Evolutionary conservation across 73 alveolate genomes (phyloP), one percentile per base, ranked within the genome.

Genomic region (Blepharisma japonicum): DNA sequence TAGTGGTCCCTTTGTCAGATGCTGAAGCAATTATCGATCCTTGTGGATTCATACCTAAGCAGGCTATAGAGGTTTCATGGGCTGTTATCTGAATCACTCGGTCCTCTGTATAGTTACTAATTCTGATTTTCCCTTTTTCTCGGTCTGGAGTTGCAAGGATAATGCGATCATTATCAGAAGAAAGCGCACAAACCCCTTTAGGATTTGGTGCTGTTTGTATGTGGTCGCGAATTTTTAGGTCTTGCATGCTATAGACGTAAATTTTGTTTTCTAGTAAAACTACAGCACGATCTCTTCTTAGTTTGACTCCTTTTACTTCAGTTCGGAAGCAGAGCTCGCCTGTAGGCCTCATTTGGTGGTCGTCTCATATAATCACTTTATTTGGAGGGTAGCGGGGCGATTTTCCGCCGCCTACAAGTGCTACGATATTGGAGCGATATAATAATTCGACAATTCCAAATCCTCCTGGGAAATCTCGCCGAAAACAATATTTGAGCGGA

Each of bases 341-440:
- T 32, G 91, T 90, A 72, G 96, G 80, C 83, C 91, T 91, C 77
- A 80, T 78, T 79, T 88, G 90, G 68, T 92, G 88, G 81, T 95
- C 99, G 77, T 96, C 99, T 98, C 98, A 96, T 14, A 96, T 86
- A 71, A 93, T 66, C 27, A 95, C 94, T 66, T 93, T 86, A 71
- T 89, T 95, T 74, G 84, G 87, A 42, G 97, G 95, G 83, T 78
- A 96, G 79, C 91, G 91, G n/a, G 99, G 98, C 6, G 80, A 80
- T 53, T 86, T 79, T 23, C 99, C 99, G 4, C 98, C 99, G 14
- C 99, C 99, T 56, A 96, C 98, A 46, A 96, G 77, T 5, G 97
- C 99, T 21, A 96, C 80, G 48, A 96, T 95, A 80, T 96, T 96
- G 50, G 97, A 84, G 48, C 98, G 83, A 88, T 90, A 89, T 46